Percentiles rank a stretch among this genome's conserved stretches.
These are phyloP conservation scores for Colletotrichum chrysophilum DNA, from an alignment of 2,329 filamentous ascomycete genomes.

Conservation along the genomic window DNA sequence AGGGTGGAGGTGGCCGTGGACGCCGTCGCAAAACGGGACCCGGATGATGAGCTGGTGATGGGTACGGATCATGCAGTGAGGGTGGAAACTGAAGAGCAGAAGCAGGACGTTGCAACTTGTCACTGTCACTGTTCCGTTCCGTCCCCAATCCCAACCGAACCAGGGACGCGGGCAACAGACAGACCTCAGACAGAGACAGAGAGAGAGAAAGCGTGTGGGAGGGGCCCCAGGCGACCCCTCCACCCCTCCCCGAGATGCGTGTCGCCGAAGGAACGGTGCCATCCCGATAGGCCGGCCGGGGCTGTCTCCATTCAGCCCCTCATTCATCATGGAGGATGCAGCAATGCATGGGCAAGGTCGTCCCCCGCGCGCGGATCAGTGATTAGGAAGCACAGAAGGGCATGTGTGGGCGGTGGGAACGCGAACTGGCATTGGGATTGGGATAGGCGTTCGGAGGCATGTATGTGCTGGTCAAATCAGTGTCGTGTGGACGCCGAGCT, in stretches of 20 bases:
- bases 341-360: slow-evolving; percentile 4
- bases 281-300: slow-evolving; percentile 11
- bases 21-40: background rate
- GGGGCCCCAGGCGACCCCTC: background rate
- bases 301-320: slow-evolving; percentile 4
- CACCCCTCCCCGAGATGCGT: background rate
- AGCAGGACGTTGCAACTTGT: background rate
- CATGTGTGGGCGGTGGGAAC: background rate
- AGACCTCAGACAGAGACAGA: background rate
- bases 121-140: background rate
- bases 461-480: slow-evolving; percentile 6
- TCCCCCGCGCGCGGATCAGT: slow-evolving; percentile 12
- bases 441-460: background rate
- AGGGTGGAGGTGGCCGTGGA: background rate
- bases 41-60: background rate
- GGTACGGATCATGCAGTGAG: background rate
- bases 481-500: background rate
- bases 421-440: background rate
- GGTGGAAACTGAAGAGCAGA: background rate
- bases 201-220: background rate
- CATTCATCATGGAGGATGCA: slow-evolving; percentile 2
- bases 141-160: background rate
- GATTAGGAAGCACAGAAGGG: background rate
- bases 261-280: background rate
- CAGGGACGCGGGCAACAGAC: background rate